phyloP scores from a whole-genome alignment of 495 filamentous ascomycete genomes.

The Hypoxylon lienhwacheense region DNA sequence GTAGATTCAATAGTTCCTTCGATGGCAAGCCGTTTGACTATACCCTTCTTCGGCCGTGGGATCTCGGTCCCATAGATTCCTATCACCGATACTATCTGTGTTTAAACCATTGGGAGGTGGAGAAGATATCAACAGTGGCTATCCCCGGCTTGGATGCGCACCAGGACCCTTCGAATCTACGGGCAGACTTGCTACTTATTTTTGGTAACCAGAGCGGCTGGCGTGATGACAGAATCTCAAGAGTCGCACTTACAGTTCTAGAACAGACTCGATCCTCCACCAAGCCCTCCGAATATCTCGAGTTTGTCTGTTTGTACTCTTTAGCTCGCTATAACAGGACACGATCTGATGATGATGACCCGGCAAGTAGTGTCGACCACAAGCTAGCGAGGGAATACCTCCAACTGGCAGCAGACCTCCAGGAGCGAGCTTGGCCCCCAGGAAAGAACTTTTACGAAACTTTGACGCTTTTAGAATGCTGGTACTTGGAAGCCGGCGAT shows the following conservation, averaged over 20 bases:
- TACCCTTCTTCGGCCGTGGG: conserved; percentile 38
- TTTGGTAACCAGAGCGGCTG: conserved; percentile 37
- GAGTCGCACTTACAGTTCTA: conserved; percentile 25
- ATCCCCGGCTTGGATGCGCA: conserved; percentile 26
- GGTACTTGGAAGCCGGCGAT: conserved; percentile 36
- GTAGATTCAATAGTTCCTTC: conserved; percentile 33
- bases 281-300: conserved; percentile 31
- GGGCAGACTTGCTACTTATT: conserved; percentile 37
- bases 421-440: conserved; percentile 31
- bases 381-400: conserved; percentile 34
- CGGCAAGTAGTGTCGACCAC: conserved; percentile 23
- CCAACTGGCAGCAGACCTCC: conserved; percentile 29
- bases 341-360: conserved; percentile 14
- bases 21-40: conserved; percentile 39
- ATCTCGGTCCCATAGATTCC: conserved; percentile 32
- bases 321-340: conserved; percentile 27
- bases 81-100: conserved; percentile 39
- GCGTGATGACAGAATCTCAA: conserved; percentile 33
- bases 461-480: conserved; percentile 30
- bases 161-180: conserved; percentile 31
- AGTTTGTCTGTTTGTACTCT: conserved; percentile 35
- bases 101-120: conserved; percentile 34
- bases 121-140: conserved; percentile 29
- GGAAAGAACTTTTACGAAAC: conserved; percentile 41
- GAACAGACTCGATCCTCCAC: conserved; percentile 26